Conservation (phyloP, 1,139 yeast genomes). For the Wickerhamiella infanticola region DNA sequence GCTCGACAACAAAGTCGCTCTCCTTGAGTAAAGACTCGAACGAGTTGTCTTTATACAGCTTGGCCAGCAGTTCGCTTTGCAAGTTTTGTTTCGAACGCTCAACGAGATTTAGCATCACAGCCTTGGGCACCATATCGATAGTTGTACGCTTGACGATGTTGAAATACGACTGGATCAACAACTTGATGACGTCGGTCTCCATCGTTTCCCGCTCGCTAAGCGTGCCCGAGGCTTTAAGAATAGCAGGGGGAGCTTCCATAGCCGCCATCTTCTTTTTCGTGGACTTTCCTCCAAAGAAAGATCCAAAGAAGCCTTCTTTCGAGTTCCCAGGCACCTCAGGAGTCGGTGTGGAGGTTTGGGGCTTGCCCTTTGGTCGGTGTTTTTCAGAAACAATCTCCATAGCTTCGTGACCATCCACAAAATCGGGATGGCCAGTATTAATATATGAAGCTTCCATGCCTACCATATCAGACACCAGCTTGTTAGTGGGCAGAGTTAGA, state of each 20-base stretch:
- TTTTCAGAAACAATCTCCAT: constrained; percentile 89
- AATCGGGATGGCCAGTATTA: constrained; percentile 95
- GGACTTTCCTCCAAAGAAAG: constrained; percentile 70
- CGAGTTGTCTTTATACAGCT: constrained; percentile 64
- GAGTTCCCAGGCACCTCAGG: constrained; percentile 15
- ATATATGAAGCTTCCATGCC: constrained; percentile 81
- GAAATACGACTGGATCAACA: constrained; percentile 78
- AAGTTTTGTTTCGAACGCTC: constrained; percentile 71
- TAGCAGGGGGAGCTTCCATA: constrained; percentile 96
- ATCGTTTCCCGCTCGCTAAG: constrained; percentile 91
- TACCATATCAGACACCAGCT: constrained; percentile 70
- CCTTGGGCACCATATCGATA: constrained; percentile 87
- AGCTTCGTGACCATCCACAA: constrained; percentile 87
- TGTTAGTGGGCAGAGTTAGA: constrained; percentile 69
- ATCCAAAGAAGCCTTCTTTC: constrained; percentile 76
- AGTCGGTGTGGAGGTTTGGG: constrained; percentile 25
- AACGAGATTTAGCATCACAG: constrained; percentile 84
- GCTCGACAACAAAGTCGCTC: constrained; percentile 80
- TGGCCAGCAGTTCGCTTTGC: constrained; percentile 79
- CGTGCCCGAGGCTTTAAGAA: constrained; percentile 84
- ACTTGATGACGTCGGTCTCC: constrained; percentile 93
- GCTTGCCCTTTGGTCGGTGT: constrained; percentile 72
- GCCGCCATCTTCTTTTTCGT: constrained; percentile 77
- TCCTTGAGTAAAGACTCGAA: constrained; percentile 73
- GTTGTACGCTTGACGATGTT: constrained; percentile 87